phyloP scores from a whole-genome alignment of 768 basidiomycete species.

The Boletus rufocinnamomeus region DNA sequence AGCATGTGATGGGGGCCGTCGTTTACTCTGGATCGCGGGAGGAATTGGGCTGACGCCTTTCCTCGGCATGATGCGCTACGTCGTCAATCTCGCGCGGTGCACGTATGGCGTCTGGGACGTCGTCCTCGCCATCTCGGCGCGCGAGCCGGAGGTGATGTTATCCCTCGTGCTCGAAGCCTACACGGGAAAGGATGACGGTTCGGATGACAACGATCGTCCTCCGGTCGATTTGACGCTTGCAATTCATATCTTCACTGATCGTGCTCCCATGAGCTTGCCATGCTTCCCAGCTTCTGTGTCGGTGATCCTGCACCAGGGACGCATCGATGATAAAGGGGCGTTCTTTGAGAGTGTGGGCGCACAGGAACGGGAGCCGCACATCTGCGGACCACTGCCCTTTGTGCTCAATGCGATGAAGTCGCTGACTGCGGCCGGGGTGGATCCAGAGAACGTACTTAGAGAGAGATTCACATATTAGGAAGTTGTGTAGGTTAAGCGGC shows the following conservation, averaged over 20 bases:
- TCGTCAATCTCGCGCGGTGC: slow-evolving; percentile 16
- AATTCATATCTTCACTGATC: slow-evolving; percentile 21
- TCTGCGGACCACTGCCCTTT: slow-evolving; percentile 31
- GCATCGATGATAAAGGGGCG: slow-evolving; percentile 19
- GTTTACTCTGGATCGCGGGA: slow-evolving; percentile 60
- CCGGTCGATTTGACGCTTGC: slow-evolving; percentile 18
- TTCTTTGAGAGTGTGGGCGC: slow-evolving; percentile 25
- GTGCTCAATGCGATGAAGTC: slow-evolving; percentile 26
- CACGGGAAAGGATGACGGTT: neutral
- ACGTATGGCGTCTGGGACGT: slow-evolving; percentile 41
- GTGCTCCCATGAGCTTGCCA: neutral
- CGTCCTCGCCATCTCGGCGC: slow-evolving; percentile 50
- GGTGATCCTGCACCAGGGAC: slow-evolving; percentile 19
- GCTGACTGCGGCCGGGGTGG: slow-evolving; percentile 24
- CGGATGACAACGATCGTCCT: neutral
- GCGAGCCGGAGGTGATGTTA: slow-evolving; percentile 54
- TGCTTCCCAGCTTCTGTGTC: slow-evolving; percentile 10
- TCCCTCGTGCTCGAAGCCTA: slow-evolving; percentile 42
- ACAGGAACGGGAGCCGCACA: slow-evolving; percentile 17
- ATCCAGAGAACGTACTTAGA: slow-evolving; percentile 25
- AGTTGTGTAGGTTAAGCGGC: neutral
- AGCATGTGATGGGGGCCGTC: slow-evolving; percentile 28
- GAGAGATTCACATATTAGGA: slow-evolving; percentile 30
- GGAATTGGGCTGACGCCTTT: slow-evolving; percentile 69
- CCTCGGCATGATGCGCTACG: slow-evolving; percentile 48